Percentiles rank a stretch among this genome's conserved stretches.
phyloP scores from a whole-genome alignment of 2,329 filamentous ascomycete genomes.

The Immersiporthe knoxdaviesiana region DNA sequence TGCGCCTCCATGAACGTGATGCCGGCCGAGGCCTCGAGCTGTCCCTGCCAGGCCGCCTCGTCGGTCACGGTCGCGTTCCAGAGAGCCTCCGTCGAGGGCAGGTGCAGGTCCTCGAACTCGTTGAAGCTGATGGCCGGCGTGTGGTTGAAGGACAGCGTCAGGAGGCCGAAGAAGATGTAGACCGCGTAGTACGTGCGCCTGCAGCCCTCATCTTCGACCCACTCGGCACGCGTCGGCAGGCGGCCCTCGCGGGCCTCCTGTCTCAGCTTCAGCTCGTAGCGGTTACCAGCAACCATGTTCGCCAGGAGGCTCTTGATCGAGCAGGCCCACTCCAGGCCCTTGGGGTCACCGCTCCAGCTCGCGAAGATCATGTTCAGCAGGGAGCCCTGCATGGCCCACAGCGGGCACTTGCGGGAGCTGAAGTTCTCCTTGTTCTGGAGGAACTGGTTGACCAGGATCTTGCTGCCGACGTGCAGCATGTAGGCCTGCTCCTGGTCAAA shows the following conservation, averaged over 20 bases:
- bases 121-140: constrained; percentile 98
- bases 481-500: constrained; percentile 98
- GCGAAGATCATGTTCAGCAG: constrained; percentile 98
- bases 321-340: constrained; percentile 97
- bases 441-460: constrained; percentile 96
- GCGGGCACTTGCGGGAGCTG: constrained; percentile 92
- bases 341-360: constrained; percentile 98
- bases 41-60: constrained; percentile 82
- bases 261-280: constrained; percentile 92
- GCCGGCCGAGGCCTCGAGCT: constrained; percentile 68
- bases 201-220: constrained; percentile 96
- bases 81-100: constrained; percentile 90
- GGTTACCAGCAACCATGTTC: constrained; percentile 98
- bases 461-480: constrained; percentile 95
- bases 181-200: constrained; percentile 97
- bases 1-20: constrained; percentile 93
- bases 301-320: constrained; percentile 97
- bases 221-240: constrained; percentile 80
- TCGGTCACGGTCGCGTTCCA: constrained; percentile 87
- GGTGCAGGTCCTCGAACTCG: constrained; percentile 89
- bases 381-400: constrained; percentile 98
- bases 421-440: constrained; percentile 98
- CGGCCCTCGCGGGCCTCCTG: constrained; percentile 81
- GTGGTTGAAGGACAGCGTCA: constrained; percentile 96
- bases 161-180: constrained; percentile 96